Conservation (phyloP, 495 filamentous ascomycete genomes). For the Staphylotrichum tortipilum region DNA sequence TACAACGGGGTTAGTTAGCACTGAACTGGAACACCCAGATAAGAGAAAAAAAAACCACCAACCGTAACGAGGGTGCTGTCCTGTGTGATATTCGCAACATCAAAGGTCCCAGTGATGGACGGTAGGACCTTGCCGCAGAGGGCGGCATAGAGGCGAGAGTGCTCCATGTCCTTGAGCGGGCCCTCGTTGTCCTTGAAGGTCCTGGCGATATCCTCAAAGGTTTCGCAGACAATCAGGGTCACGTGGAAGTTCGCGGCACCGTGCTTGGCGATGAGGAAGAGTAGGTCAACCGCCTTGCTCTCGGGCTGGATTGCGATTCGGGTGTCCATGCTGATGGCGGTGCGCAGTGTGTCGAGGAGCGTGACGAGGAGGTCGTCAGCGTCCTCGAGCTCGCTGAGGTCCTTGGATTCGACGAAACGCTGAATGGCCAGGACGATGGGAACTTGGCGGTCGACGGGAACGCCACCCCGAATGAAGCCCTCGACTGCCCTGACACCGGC, state of each 20-base stretch:
- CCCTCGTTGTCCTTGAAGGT: constrained; percentile 25
- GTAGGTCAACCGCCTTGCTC: constrained; percentile 65
- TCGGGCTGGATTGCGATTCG: constrained; percentile 57
- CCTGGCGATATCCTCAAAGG: constrained; percentile 77
- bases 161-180: constrained; percentile 35
- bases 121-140: constrained; percentile 83
- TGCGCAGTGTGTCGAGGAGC: constrained; percentile 76
- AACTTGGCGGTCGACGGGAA: constrained; percentile 53
- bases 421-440: constrained; percentile 69
- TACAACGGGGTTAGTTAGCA: constrained; percentile 20
- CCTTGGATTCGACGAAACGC: constrained; percentile 65
- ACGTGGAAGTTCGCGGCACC: constrained; percentile 84
- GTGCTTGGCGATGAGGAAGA: constrained; percentile 82
- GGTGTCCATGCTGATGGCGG: constrained; percentile 71
- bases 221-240: constrained; percentile 71
- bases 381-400: constrained; percentile 72
- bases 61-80: constrained; percentile 72
- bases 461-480: constrained; percentile 57
- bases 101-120: constrained; percentile 77
- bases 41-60: constrained; percentile 32
- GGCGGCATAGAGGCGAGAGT: constrained; percentile 59
- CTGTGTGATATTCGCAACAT: constrained; percentile 73
- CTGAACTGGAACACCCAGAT: not conserved
- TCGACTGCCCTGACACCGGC: constrained; percentile 84
- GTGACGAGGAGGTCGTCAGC: constrained; percentile 87